Evolutionary conservation across 2,329 filamentous ascomycete species (phyloP), one percentile per base, ranked within the genome.

Genomic region (Sporothrix pallida): DNA sequence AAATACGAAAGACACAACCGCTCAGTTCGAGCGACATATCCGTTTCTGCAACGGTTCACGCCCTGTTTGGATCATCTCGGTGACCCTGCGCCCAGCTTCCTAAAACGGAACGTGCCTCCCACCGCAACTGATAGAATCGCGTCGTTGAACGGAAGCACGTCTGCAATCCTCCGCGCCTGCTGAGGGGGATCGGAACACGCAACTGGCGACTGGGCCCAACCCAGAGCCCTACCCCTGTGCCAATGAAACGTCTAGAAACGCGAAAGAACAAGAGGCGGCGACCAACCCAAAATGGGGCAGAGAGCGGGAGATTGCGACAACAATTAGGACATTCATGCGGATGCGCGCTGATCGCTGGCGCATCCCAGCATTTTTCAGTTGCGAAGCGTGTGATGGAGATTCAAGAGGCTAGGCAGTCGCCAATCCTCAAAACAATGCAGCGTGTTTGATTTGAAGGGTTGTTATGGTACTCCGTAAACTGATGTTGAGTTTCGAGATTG

Each of bases 11-110:
- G 10, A 63, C 31, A 37, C 31, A 7, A 60, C 0, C 56, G 13
- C 37, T 37, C 13, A 12, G 17, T 60, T 37, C 56, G 31, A 15
- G 8, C 56, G 17, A 37, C 26, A 60, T 15, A 9, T 12, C 37
- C 17, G 10, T 48, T 26, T 48, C 20, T 67, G 42, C 42, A 65
- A 23, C n/a, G n/a, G 63, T 50, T 26, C 46, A 20, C 12, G 46
- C 5, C 6, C 44, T 50, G 44, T 37, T 31, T 52, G 17, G 44
- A n/a, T 37, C 63, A 37, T 31, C 65, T 69, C 46, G 65, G 15
- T 50, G 23, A 23, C 17, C 23, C 65, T 77, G 77, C 75, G 70
- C 69, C 54, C 74, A 75, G 72, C 69, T 71, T 75, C 76, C 74
- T 70, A 73, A 76, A 78, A 72, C 70, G 42, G 70, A 48, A 71